These are phyloP conservation scores for Acanthamoeba healyi DNA, from an alignment of 208 protist species.

Conservation along the genomic window DNA sequence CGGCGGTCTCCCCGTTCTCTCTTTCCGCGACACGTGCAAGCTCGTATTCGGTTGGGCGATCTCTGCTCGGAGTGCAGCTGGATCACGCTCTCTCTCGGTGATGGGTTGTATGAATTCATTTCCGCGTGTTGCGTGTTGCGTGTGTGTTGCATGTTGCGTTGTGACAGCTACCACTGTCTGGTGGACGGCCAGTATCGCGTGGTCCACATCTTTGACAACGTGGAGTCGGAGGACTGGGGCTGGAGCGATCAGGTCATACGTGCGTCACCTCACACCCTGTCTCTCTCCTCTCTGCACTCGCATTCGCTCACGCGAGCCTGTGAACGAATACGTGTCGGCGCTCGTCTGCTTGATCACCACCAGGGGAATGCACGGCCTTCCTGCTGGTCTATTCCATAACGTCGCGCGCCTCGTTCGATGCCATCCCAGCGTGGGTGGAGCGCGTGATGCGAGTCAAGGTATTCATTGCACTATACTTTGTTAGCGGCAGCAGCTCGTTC, in stretches of 20 bases:
- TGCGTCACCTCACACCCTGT: not conserved
- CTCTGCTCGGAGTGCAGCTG: too few relatives aligned
- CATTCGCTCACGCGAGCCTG: too few relatives aligned
- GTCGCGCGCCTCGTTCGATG: not conserved
- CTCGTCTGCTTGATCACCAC: too few relatives aligned
- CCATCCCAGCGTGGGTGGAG: not conserved
- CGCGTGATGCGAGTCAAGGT: not conserved
- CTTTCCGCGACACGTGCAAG: not conserved
- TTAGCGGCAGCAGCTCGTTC: too few relatives aligned
- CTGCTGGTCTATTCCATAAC: constrained; percentile 14
- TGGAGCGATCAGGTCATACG: constrained; percentile 25
- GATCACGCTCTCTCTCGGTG: too few relatives aligned
- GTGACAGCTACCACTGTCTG: not conserved
- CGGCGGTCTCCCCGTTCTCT: too few relatives aligned
- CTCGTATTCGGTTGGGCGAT: too few relatives aligned
- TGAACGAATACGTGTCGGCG: too few relatives aligned
- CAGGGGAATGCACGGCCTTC: constrained; percentile 12
- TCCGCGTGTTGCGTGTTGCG: not conserved
- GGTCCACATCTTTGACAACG: constrained; percentile 11
- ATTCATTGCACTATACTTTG: too few relatives aligned
- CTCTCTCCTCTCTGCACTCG: not conserved
- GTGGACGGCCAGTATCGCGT: constrained; percentile 25
- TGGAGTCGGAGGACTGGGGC: constrained; percentile 26
- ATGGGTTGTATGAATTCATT: too few relatives aligned
- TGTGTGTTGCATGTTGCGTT: not conserved